A percentile compares a stretch with the other conserved stretches of the same genome.
phyloP scores from a whole-genome alignment of 306 rosid species.

The Prunus fruticosa region DNA sequence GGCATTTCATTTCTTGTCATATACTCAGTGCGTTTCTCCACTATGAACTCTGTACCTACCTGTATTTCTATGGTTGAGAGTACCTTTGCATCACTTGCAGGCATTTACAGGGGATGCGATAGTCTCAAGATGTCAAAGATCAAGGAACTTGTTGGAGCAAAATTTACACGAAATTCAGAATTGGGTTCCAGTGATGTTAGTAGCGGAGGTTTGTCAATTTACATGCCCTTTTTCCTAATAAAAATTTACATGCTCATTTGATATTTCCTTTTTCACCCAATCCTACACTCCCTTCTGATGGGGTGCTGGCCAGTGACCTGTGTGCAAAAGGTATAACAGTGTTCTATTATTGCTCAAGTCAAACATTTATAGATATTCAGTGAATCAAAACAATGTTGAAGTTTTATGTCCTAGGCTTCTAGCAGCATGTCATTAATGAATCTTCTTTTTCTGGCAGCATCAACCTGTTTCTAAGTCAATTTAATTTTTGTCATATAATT shows the following conservation, averaged over 20 bases:
- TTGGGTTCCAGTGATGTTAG: constrained; percentile 67
- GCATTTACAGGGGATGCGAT: constrained; percentile 62
- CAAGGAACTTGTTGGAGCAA: constrained; percentile 48
- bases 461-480: constrained; percentile 11
- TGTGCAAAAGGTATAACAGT: neutral
- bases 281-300: constrained; percentile 2
- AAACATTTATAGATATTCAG: neutral
- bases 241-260: neutral
- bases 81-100: constrained; percentile 38
- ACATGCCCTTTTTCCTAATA: neutral
- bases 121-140: constrained; percentile 50
- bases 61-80: neutral
- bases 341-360: neutral
- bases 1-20: neutral
- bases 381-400: constrained; percentile 10
- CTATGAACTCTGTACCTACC: neutral
- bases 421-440: constrained; percentile 8
- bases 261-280: neutral
- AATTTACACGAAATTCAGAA: constrained; percentile 56
- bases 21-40: neutral
- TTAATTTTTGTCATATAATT: constrained; percentile 2
- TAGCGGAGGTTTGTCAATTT: constrained; percentile 59
- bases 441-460: neutral
- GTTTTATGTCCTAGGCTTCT: constrained; percentile 6
- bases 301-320: neutral